Evolutionary conservation across 768 basidiomycete genomes (phyloP).

Genomic region (Pleurotus platypus): DNA sequence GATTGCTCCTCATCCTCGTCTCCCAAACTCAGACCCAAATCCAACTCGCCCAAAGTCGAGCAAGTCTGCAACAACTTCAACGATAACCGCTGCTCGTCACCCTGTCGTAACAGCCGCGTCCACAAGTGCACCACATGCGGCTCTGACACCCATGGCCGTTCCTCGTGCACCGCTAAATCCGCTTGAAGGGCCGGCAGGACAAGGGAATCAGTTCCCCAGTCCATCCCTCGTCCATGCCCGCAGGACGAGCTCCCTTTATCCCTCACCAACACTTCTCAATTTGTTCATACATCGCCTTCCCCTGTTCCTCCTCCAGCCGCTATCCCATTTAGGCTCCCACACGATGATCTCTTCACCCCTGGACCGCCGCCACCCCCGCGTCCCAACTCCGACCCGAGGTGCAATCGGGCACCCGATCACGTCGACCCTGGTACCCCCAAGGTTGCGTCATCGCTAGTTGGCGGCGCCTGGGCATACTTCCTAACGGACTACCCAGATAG

Average conservation of each 20-base stretch:
- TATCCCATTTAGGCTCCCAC: too few relatives aligned
- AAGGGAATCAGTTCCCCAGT: background rate
- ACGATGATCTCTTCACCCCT: slow-evolving; percentile 6
- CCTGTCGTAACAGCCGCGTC: background rate
- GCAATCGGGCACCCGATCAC: slow-evolving; percentile 1
- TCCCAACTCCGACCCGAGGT: slow-evolving; percentile 12
- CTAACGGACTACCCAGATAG: slow-evolving; percentile 13
- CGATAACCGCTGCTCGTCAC: background rate
- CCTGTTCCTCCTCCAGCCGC: too few relatives aligned
- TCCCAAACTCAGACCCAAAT: background rate
- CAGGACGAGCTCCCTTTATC: background rate
- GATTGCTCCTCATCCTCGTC: background rate
- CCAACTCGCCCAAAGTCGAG: background rate
- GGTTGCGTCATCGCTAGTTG: background rate
- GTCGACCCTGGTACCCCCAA: background rate
- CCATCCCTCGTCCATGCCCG: background rate
- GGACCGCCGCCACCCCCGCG: background rate
- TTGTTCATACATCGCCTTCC: too few relatives aligned
- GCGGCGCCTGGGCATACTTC: slow-evolving; percentile 9
- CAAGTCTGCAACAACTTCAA: background rate
- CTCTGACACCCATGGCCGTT: background rate
- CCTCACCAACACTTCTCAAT: background rate
- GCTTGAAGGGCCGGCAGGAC: background rate
- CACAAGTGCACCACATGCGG: background rate
- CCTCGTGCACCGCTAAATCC: background rate